Evolutionary conservation across 345 rosid genomes (phyloP), one percentile per base, ranked within the genome.

Genomic region (Xanthoceras sorbifolium): DNA sequence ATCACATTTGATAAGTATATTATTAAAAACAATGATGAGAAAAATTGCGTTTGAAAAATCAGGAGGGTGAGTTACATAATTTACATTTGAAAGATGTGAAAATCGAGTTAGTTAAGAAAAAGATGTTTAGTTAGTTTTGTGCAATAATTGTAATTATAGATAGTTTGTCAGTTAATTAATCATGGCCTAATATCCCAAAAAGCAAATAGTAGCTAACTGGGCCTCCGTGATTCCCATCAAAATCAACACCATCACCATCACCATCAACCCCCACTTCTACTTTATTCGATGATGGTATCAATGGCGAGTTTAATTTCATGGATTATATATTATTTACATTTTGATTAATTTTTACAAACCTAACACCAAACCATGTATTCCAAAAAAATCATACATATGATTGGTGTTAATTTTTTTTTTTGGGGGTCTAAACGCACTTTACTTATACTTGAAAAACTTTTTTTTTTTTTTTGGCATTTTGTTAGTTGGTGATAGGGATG

Each of bases 241-340:
- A 17, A 63, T 32, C 77, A 38, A 36, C 67, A 40, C 69, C 20
- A 63, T 74, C 69, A 64, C 69, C 68, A 62, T 46, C 69, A 44
- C 69, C 34, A 36, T 72, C 75, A 15, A 10, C 68, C 57, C 71
- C 76, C 40, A 52, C 28, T 29, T 1, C 0, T 59, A 46, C 59
- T 69, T 61, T 62, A 62, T 63, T 69, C n/a, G 50, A 72, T 15
- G 40, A 36, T 36, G 8, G 3, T 5, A 36, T 36, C 40, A 36
- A 36, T 31, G 20, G n/a, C n/a, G 29, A 14, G 12, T 22, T 9
- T 9, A 17, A 55, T 10, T 69, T 46, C 60, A 52, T 32, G 25
- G 25, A 69, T 69, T 65, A 32, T 34, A 65, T 23, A 20, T 46
- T 22, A 15, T 23, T 69, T 69, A 26, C n/a, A 69, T 69, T 38